Conservation (phyloP, 768 basidiomycete genomes). For the Phylloporus sp. region DNA sequence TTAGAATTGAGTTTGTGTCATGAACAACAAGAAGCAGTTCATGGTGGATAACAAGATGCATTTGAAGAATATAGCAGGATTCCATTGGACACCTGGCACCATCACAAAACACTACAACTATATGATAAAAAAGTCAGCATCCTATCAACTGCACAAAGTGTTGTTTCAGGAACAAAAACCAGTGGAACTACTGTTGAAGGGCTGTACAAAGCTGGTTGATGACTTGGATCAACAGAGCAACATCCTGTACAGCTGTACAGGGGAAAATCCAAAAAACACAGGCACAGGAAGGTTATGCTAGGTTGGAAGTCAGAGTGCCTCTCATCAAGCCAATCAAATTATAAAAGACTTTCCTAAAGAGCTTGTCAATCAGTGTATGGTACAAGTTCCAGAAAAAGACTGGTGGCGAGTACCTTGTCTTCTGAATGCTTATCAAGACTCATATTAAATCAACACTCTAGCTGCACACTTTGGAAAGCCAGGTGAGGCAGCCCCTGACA, state of each 20-base stretch:
- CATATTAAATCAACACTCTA: not conserved
- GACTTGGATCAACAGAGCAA: not conserved
- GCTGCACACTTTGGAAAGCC: too few relatives aligned
- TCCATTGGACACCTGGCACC: not conserved
- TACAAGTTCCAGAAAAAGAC: not conserved
- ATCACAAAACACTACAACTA: not conserved
- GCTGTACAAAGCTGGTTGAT: not conserved
- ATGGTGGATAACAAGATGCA: not conserved
- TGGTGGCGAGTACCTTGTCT: slow-evolving; percentile 5
- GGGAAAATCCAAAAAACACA: not conserved
- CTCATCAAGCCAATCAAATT: not conserved
- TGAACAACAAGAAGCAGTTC: not conserved
- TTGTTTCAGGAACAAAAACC: not conserved
- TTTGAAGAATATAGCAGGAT: slow-evolving; percentile 4
- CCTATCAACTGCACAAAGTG: slow-evolving; percentile 9
- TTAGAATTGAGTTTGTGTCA: not conserved
- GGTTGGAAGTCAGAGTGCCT: slow-evolving; percentile 1
- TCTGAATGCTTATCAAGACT: too few relatives aligned
- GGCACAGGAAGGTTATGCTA: slow-evolving; percentile 1
- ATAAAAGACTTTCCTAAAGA: not conserved
- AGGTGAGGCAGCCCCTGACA: too few relatives aligned
- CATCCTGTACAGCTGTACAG: not conserved
- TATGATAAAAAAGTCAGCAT: slow-evolving; percentile 1
- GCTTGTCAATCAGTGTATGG: not conserved
- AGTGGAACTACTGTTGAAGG: not conserved